Evolutionary conservation across 805 yeast genomes (phyloP).

Genomic region (Ogataea thermomethanolica): DNA sequence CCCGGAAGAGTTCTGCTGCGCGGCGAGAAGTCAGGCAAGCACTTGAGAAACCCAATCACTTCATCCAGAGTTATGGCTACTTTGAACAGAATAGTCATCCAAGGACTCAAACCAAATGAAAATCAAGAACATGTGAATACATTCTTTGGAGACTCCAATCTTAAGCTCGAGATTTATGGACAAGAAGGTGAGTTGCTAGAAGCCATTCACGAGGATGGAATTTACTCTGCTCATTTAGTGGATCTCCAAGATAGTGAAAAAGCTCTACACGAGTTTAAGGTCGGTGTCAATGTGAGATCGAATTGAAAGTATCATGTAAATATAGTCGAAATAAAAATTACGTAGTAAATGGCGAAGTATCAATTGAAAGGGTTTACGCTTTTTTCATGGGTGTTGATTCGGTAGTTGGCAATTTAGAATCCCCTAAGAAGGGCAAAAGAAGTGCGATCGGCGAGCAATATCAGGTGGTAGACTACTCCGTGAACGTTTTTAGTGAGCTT

Average conservation of each 20-base stretch:
- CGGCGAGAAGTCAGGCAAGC: slow-evolving; percentile 21
- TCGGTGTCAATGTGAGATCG: slow-evolving; percentile 22
- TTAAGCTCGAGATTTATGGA: slow-evolving; percentile 16
- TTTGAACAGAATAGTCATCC: slow-evolving; percentile 12
- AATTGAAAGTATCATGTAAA: slow-evolving; percentile 14
- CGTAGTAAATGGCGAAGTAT: no score
- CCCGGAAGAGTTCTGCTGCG: slow-evolving; percentile 29
- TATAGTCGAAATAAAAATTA: slow-evolving; percentile 2
- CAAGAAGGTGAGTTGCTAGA: slow-evolving; percentile 16
- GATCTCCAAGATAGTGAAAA: slow-evolving; percentile 20
- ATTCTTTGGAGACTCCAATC: slow-evolving; percentile 22
- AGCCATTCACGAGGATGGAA: slow-evolving; percentile 20
- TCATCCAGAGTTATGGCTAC: slow-evolving; percentile 9
- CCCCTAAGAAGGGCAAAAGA: slow-evolving; percentile 2
- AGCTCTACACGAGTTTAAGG: slow-evolving; percentile 13
- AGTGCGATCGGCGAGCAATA: slow-evolving; percentile 8
- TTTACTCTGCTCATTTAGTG: slow-evolving; percentile 19
- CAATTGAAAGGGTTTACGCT: not conserved
- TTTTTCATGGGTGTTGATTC: slow-evolving; percentile 12
- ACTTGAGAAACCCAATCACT: slow-evolving; percentile 17
- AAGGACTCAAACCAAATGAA: slow-evolving; percentile 13
- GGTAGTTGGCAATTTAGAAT: slow-evolving; percentile 8
- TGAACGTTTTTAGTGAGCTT: slow-evolving; percentile 14
- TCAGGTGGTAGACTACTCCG: slow-evolving; percentile 13
- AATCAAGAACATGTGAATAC: slow-evolving; percentile 13